phyloP scores from a whole-genome alignment of 257 asterid genomes.

The Datura wrightii region DNA sequence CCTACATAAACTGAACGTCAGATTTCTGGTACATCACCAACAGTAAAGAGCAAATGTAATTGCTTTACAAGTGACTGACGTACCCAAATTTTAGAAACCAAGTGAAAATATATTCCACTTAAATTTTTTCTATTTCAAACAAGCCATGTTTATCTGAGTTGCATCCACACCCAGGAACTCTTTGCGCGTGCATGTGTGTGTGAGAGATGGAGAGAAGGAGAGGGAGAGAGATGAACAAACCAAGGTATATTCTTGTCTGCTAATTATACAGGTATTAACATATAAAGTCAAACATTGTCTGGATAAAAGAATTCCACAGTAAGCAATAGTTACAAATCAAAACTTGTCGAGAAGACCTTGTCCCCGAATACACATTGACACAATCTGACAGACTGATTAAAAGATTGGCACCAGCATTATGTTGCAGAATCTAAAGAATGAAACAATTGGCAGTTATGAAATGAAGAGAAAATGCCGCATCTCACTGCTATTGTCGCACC shows the following conservation, averaged over 20 bases:
- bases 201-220: not conserved
- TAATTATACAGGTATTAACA: conserved; percentile 20
- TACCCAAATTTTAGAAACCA: not conserved
- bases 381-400: not conserved
- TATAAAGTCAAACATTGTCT: not conserved
- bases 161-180: not conserved
- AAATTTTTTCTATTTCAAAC: not conserved
- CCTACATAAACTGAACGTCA: not conserved
- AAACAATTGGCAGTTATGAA: conserved; percentile 52
- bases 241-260: not conserved
- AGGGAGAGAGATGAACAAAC: not conserved
- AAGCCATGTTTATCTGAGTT: not conserved
- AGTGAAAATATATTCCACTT: not conserved
- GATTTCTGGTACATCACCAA: not conserved
- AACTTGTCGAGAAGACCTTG: not conserved
- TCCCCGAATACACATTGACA: conserved; percentile 23
- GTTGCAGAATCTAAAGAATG: conserved; percentile 58
- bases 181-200: not conserved
- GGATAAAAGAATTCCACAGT: conserved; percentile 2
- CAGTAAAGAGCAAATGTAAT: not conserved
- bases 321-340: conserved; percentile 28
- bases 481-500: conserved; percentile 52
- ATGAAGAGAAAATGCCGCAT: conserved; percentile 7
- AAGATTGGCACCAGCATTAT: conserved; percentile 6
- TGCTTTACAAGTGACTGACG: not conserved